Evolutionary conservation across 2,329 filamentous ascomycete genomes (phyloP).

Genomic region (Hymenoscyphus scutula): DNA sequence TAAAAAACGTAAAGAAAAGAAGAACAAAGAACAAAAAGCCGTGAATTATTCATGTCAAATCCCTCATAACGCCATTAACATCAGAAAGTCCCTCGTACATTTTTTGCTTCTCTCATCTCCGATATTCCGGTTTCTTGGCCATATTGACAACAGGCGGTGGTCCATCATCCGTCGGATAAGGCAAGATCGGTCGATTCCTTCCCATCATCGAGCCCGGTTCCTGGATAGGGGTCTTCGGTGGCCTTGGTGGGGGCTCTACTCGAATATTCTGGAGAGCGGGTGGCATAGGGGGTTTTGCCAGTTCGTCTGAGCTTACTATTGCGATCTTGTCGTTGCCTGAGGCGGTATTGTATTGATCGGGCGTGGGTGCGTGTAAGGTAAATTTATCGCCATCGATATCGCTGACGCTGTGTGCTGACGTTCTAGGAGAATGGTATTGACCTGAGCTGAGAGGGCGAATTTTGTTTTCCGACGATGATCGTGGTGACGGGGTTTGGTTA

Average conservation of each 20-base stretch:
- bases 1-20: background rate
- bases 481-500: conserved; percentile 35
- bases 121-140: conserved; percentile 68
- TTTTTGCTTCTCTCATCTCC: conserved; percentile 8
- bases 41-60: background rate
- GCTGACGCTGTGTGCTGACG: conserved; percentile 27
- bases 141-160: conserved; percentile 83
- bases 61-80: background rate
- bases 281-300: conserved; percentile 41
- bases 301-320: conserved; percentile 59
- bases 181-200: conserved; percentile 37
- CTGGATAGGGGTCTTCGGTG: conserved; percentile 73
- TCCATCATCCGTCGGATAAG: conserved; percentile 78
- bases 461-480: conserved; percentile 24
- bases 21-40: background rate
- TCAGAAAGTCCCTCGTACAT: background rate
- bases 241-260: conserved; percentile 65
- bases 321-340: conserved; percentile 67
- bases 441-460: conserved; percentile 40
- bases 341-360: conserved; percentile 56
- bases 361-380: conserved; percentile 55
- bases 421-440: conserved; percentile 38
- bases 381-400: conserved; percentile 46
- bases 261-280: conserved; percentile 23
- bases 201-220: conserved; percentile 40